Base-by-base conservation (phyloP, 2,329 filamentous ascomycete species). In the Colletotrichum paranaense region DNA sequence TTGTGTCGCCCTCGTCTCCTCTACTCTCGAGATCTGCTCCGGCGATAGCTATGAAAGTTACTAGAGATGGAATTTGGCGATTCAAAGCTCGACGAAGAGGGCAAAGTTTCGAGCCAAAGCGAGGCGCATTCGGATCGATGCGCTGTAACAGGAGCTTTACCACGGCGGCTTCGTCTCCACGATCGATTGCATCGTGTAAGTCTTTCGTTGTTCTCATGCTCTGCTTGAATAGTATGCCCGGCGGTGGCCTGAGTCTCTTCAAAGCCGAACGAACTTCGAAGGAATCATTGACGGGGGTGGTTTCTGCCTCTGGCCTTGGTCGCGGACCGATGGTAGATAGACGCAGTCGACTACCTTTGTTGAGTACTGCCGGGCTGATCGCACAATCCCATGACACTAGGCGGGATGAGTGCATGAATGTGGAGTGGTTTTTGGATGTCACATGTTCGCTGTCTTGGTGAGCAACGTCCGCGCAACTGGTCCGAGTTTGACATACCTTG, bases 141-240 rank as follows among this genome's bases (percentile, higher is more conserved):
- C 74, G 62, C 28, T 76, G 70, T 30, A 75, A 64, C 11, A 79
- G 66, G 3, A 79, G 72, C 57, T 68, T 72, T 11, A 78, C 71
- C 24, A 79, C 74, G 56, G 75, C 72, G 11, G 73, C 67, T 11
- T 68, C 67, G 32, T 78, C 77, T 32, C 59, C 72, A 52, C 64
- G 62, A 26, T 78, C 77, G 42, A 79, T 78, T 67, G 78, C 78
- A 19, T 75, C 68, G 63, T 79, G 78, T 24, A 79, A 62, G 56
- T 77, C 73, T 22, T 75, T 73, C 5, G 68, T 75, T 9, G 72
- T 60, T 28, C 66, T 66, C n/a, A 59, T 68, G 63, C 55, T 74
- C 49, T 67, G 75, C 24, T 65, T 72, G 69, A 38, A 69, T 14
- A 74, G n/a, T 2, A 52, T 65, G 16, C 74, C 72, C 1, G 67